These are phyloP conservation scores for Purpureocillium takamizusanense DNA, from an alignment of 2,329 filamentous ascomycete species.

Conservation along the genomic window DNA sequence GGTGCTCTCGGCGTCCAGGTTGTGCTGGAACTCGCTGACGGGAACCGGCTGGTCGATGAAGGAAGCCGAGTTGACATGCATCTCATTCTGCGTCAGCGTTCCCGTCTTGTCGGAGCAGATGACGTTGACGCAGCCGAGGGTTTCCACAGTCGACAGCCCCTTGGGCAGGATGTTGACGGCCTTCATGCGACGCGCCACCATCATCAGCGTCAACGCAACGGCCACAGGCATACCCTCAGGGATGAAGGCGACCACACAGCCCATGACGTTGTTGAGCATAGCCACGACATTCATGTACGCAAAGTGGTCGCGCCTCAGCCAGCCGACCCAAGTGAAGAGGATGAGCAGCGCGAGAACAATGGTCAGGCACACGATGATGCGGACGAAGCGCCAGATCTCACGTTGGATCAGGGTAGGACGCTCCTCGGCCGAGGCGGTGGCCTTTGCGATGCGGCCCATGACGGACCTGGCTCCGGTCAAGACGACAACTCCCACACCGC, in stretches of 20 bases:
- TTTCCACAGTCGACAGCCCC: constrained; percentile 31
- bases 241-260: constrained; percentile 29
- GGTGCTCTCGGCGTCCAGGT: constrained; percentile 7
- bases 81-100: constrained; percentile 33
- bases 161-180: constrained; percentile 31
- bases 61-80: constrained; percentile 29
- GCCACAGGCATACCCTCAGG: constrained; percentile 30
- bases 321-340: constrained; percentile 34
- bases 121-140: constrained; percentile 32
- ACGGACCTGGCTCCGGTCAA: constrained; percentile 29
- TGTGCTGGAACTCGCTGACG: constrained; percentile 14
- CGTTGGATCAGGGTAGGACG: constrained; percentile 28
- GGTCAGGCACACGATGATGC: constrained; percentile 30
- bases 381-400: constrained; percentile 34
- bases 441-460: constrained; percentile 31
- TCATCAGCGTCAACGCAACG: constrained; percentile 30
- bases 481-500: constrained; percentile 27
- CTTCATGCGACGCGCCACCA: constrained; percentile 33
- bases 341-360: constrained; percentile 29
- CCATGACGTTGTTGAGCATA: constrained; percentile 37
- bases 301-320: constrained; percentile 26
- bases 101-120: constrained; percentile 35
- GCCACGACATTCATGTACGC: constrained; percentile 30
- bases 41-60: constrained; percentile 24
- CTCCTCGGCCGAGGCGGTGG: constrained; percentile 26